Conservation (phyloP, 805 yeast genomes). For the Candida dendrica region DNA sequence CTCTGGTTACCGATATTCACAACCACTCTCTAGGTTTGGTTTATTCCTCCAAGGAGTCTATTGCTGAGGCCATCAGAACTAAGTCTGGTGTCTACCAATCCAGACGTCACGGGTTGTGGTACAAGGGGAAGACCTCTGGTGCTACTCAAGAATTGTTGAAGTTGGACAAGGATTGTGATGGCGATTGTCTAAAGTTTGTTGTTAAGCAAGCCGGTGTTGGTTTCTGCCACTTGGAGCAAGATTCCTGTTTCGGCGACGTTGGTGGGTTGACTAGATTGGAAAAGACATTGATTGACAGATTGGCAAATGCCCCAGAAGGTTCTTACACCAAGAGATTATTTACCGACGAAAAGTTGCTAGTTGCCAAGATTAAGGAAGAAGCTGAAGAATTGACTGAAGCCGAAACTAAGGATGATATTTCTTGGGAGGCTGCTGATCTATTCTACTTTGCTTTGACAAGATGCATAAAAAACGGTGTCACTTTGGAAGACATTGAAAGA, state of each 20-base stretch:
- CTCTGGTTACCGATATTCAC: conserved; percentile 66
- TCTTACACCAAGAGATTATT: conserved; percentile 92
- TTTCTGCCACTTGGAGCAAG: conserved; percentile 82
- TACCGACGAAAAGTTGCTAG: conserved; percentile 63
- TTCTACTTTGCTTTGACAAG: conserved; percentile 70
- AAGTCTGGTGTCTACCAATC: conserved; percentile 91
- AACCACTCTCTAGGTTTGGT: conserved; percentile 83
- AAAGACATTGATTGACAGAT: conserved; percentile 54
- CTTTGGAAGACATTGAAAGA: conserved; percentile 71
- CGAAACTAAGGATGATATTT: conserved; percentile 52
- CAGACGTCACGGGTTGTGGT: conserved; percentile 90
- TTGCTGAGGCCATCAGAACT: conserved; percentile 72
- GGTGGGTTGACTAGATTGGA: conserved; percentile 67
- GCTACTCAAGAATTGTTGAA: conserved; percentile 74
- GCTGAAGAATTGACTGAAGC: conserved; percentile 95
- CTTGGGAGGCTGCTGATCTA: conserved; percentile 98
- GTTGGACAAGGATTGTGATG: conserved; percentile 81
- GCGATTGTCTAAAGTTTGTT: conserved; percentile 80
- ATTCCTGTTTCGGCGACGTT: conserved; percentile 74
- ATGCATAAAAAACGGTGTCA: conserved; percentile 70
- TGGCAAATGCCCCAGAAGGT: conserved; percentile 71
- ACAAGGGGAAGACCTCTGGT: conserved; percentile 94
- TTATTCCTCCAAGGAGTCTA: conserved; percentile 79
- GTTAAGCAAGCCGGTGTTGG: conserved; percentile 85
- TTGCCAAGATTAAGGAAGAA: conserved; percentile 90